Percentiles rank a stretch among this genome's conserved stretches.
Conservation (phyloP, 2,329 filamentous ascomycete species). For the Phyllosticta citrichinensis region DNA sequence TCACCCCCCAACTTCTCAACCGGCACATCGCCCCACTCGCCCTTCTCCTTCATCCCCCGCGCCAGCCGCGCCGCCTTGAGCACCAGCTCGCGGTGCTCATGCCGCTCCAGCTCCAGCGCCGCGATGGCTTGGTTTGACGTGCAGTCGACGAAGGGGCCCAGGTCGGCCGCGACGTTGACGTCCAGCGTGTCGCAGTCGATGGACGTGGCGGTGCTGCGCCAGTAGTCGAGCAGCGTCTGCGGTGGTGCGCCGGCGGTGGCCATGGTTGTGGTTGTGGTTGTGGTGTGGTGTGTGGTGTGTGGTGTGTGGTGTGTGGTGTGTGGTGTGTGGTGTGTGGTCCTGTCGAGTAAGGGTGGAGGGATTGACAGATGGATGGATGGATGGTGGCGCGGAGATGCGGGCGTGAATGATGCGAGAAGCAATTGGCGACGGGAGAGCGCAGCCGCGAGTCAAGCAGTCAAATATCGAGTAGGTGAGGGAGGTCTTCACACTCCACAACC, state of each 20-base stretch:
- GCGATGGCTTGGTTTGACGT: constrained; percentile 13
- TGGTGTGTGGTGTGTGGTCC: not conserved
- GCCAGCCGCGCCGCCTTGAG: constrained; percentile 27
- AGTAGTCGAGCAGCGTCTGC: constrained; percentile 10
- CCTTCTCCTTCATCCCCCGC: constrained; percentile 19
- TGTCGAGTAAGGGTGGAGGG: too few species aligned
- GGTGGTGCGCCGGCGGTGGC: not conserved
- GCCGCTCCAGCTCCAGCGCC: constrained; percentile 7
- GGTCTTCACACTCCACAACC: too few species aligned
- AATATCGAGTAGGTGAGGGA: too few species aligned
- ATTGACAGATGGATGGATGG: too few species aligned
- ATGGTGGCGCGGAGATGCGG: too few species aligned
- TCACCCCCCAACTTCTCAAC: constrained; percentile 46
- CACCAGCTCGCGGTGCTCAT: constrained; percentile 22
- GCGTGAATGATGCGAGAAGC: too few species aligned
- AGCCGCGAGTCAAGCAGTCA: too few species aligned
- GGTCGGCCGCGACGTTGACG: constrained; percentile 3
- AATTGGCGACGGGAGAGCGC: too few species aligned
- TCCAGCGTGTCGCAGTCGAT: constrained; percentile 13
- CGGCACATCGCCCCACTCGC: constrained; percentile 24
- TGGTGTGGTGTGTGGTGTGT: not conserved
- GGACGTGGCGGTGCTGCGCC: constrained; percentile 3
- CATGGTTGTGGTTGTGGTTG: not conserved
- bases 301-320: too few species aligned
- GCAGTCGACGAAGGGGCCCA: constrained; percentile 13